Percentiles rank a stretch among this genome's conserved stretches.
Evolutionary conservation across 192 early-diverging fungal species (phyloP).

Genomic region (Umbelopsis sp.): DNA sequence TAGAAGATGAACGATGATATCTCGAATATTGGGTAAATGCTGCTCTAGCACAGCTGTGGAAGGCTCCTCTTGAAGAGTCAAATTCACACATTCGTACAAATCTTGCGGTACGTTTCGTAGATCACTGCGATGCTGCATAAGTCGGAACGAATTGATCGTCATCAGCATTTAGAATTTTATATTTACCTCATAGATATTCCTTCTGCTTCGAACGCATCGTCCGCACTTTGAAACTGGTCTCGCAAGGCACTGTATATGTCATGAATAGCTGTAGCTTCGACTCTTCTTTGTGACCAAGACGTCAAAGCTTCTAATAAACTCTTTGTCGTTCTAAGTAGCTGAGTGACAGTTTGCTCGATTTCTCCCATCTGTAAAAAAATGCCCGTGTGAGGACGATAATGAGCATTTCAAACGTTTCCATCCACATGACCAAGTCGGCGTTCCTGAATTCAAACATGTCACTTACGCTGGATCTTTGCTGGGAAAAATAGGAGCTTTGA

Average conservation of each 20-base stretch:
- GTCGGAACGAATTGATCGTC: too few relatives aligned
- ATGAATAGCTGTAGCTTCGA: conserved; percentile 20
- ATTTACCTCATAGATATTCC: conserved; percentile 33
- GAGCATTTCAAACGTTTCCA: not conserved
- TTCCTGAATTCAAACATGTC: not conserved
- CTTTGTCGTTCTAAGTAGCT: conserved; percentile 34
- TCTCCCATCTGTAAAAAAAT: conserved; percentile 19
- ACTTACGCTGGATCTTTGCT: not conserved
- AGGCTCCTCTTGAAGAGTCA: conserved; percentile 26
- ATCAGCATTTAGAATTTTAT: not conserved
- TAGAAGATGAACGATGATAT: conserved; percentile 40
- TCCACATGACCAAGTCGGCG: too few relatives aligned
- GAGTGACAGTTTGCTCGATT: conserved; percentile 40
- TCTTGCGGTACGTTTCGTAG: conserved; percentile 2
- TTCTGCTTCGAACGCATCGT: conserved; percentile 34
- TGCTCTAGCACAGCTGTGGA: conserved; percentile 35
- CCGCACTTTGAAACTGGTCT: conserved; percentile 31
- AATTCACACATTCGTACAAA: conserved; percentile 8
- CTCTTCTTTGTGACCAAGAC: conserved; percentile 27
- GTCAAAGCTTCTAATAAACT: conserved; percentile 34
- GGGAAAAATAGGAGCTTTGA: not conserved
- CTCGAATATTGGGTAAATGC: conserved; percentile 40
- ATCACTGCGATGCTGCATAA: not conserved
- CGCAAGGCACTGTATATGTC: conserved; percentile 33
- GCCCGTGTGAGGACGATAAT: not conserved